These are phyloP conservation scores for Colletotrichum filicis DNA, from an alignment of 2,329 filamentous ascomycete genomes.

Conservation along the genomic window DNA sequence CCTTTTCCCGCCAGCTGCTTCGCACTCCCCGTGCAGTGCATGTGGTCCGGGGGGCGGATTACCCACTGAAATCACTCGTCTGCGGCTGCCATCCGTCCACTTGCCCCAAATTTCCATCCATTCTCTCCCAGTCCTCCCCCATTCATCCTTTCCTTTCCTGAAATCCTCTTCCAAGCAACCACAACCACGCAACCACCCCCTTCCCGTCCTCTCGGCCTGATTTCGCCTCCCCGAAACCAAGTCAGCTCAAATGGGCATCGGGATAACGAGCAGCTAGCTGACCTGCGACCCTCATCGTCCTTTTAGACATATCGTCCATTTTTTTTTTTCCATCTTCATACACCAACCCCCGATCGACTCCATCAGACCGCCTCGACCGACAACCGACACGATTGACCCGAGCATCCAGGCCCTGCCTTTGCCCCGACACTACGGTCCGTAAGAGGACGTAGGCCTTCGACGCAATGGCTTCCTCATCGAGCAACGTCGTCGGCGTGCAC, in stretches of 20 bases:
- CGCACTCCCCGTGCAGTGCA: conserved; percentile 30
- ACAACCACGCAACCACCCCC: conserved; percentile 23
- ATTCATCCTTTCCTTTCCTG: conserved; percentile 30
- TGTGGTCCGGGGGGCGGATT: conserved; percentile 32
- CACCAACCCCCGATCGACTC: neutral
- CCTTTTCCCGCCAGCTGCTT: conserved; percentile 16
- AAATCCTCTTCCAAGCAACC: conserved; percentile 27
- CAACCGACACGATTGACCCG: conserved; percentile 26
- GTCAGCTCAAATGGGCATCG: conserved; percentile 33
- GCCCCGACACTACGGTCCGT: conserved; percentile 36
- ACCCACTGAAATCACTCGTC: conserved; percentile 32
- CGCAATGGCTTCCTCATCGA: conserved; percentile 86
- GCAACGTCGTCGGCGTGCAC: conserved; percentile 98
- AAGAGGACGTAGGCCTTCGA: conserved; percentile 37
- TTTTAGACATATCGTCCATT: conserved; percentile 24
- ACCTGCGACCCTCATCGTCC: conserved; percentile 10
- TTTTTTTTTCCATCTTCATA: neutral
- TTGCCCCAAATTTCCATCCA: conserved; percentile 35
- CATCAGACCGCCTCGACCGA: conserved; percentile 1
- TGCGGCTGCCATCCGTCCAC: conserved; percentile 33
- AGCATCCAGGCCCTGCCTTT: conserved; percentile 2
- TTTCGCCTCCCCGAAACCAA: conserved; percentile 25
- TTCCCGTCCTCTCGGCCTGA: conserved; percentile 31
- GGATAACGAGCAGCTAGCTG: conserved; percentile 31
- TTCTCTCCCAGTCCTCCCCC: conserved; percentile 27